These are phyloP conservation scores for Scheffersomyces parashehatae DNA, from an alignment of 1,139 yeast species.

Conservation along the genomic window DNA sequence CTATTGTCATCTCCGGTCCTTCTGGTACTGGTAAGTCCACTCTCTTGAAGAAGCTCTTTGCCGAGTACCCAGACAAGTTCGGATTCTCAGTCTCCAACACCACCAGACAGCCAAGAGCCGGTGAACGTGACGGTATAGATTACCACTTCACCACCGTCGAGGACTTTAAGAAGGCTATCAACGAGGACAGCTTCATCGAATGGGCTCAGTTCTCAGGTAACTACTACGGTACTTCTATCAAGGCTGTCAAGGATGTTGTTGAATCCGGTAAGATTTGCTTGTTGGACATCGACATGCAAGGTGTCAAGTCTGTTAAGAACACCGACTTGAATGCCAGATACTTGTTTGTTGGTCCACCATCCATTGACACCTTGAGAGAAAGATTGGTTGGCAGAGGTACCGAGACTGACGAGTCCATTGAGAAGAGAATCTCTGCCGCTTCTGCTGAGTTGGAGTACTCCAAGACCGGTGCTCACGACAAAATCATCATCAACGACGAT, in stretches of 20 bases:
- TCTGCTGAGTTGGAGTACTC: slow-evolving; percentile 85
- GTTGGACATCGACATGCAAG: slow-evolving; percentile 98
- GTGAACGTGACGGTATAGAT: slow-evolving; percentile 87
- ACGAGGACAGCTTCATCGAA: slow-evolving; percentile 78
- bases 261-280: slow-evolving; percentile 73
- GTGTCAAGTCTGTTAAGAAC: slow-evolving; percentile 86
- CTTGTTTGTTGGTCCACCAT: slow-evolving; percentile 90
- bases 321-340: slow-evolving; percentile 82
- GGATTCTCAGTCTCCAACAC: slow-evolving; percentile 96
- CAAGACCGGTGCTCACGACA: slow-evolving; percentile 88
- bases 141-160: slow-evolving; percentile 84
- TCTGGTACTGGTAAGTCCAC: slow-evolving; percentile 98
- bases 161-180: slow-evolving; percentile 73
- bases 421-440: slow-evolving; percentile 85
- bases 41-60: slow-evolving; percentile 80
- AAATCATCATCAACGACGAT: slow-evolving; percentile 85
- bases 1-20: slow-evolving; percentile 95
- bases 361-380: slow-evolving; percentile 68
- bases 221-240: slow-evolving; percentile 91
- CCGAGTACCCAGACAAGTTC: slow-evolving; percentile 83
- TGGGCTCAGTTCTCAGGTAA: slow-evolving; percentile 99
- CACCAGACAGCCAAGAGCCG: slow-evolving; percentile 87
- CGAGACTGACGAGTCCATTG: slow-evolving; percentile 81
- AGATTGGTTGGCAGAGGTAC: slow-evolving; percentile 92
- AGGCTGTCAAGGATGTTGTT: slow-evolving; percentile 77